Percentiles rank a stretch among this genome's conserved stretches.
Conservation (phyloP, 306 rosid species). For the Aeschynomene evenia region DNA sequence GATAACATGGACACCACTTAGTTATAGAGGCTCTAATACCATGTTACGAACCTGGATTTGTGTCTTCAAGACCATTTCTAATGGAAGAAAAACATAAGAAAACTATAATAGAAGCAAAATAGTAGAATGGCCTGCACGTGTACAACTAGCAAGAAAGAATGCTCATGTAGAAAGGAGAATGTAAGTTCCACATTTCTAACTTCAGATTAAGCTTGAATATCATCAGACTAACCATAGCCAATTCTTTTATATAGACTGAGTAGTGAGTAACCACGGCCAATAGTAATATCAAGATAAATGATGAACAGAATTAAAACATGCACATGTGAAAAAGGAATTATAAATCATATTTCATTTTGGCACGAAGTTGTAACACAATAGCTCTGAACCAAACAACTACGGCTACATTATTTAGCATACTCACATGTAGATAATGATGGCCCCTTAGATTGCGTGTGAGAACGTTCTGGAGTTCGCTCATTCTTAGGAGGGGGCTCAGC, state of each 20-base stretch:
- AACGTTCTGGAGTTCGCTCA: constrained; percentile 37
- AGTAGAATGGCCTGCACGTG: background rate
- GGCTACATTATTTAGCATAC: constrained; percentile 35
- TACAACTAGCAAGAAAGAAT: background rate
- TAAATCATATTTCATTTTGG: background rate
- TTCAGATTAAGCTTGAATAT: constrained; percentile 4
- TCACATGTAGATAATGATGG: constrained; percentile 56
- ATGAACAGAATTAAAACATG: background rate
- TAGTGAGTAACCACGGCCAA: background rate
- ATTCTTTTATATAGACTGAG: constrained; percentile 2
- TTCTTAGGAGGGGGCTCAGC: constrained; percentile 66
- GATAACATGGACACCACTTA: too few relatives aligned
- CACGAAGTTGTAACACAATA: background rate
- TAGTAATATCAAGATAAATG: background rate
- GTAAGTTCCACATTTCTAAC: background rate
- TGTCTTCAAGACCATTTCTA: background rate
- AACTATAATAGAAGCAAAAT: background rate
- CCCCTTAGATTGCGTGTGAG: constrained; percentile 31
- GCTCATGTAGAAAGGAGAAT: background rate
- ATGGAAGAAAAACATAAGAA: background rate
- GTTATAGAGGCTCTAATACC: too few relatives aligned
- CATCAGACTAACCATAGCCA: constrained; percentile 13
- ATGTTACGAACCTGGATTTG: background rate
- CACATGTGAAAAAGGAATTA: background rate
- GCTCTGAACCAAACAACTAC: constrained; percentile 23